Base-by-base conservation (phyloP, 805 yeast species). In the Candida ulmi region DNA sequence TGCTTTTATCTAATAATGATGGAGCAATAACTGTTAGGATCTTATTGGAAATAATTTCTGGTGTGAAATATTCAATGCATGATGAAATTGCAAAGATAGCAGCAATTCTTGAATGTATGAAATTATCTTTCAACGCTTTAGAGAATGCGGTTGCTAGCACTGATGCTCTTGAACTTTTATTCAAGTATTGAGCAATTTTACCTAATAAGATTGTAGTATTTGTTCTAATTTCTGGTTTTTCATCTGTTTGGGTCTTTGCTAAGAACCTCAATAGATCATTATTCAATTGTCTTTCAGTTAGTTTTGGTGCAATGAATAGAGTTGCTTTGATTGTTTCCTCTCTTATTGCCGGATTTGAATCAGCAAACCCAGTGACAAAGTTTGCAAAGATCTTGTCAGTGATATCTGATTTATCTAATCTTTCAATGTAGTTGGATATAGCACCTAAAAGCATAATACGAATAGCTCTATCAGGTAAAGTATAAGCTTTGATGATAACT, bases 101-200 rank as follows among this genome's bases (percentile, higher is more conserved):
- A 4, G 83, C 84, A 53, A 80, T 58, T 47, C 93, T 73, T 12
- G 95, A 78, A 8, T 84, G 88, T 3, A 80, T 70, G 52, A 78
- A 79, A 1, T 90, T 73, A 59, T 91, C 99, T 51, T 80, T 80
- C 34, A 91, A 68, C 0, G 95, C 83, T 51, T 88, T 82, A 2
- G 86, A 75, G 50, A 85, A 83, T 0, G 97, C 98, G 1, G 96
- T 88, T 3, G 88, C 79, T 35, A 93, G 64, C 2, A 93, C 95
- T 17, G 78, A 80, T 9, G 86, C 70, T 42, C 90, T 71, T 23
- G 83, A 67, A 13, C 57, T 60, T 17, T 66, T 52, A 50, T 78
- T 78, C 49, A 88, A 72, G 42, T 68, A 62, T 25, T 69, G 58
- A 0, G 93, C 80, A 33, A 88, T 76, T 39, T 76, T 76, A 30